A percentile compares a stretch with the other conserved stretches of the same genome.
phyloP scores from a whole-genome alignment of 495 filamentous ascomycete species.

The Podospora bellae-mahoneyi region DNA sequence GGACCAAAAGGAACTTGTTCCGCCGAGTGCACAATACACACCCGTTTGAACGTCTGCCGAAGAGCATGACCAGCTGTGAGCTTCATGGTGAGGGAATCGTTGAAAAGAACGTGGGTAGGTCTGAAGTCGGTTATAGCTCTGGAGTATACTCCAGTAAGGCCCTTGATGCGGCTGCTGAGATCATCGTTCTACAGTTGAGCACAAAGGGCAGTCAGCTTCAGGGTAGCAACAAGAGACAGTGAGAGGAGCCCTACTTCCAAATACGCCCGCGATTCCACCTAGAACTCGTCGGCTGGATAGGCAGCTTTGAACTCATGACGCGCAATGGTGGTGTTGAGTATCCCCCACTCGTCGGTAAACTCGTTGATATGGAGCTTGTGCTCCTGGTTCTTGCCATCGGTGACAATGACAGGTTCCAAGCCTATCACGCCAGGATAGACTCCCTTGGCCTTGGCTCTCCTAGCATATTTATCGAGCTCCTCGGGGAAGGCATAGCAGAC shows the following conservation, averaged over 20 bases:
- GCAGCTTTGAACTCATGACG: conserved; percentile 19
- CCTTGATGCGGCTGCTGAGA: conserved; percentile 17
- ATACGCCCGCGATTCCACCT: conserved; percentile 25
- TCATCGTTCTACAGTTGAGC: conserved; percentile 9
- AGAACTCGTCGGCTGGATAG: conserved; percentile 28
- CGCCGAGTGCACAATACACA: conserved; percentile 33
- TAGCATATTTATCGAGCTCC: conserved; percentile 22
- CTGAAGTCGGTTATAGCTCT: conserved; percentile 21
- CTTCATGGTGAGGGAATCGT: conserved; percentile 35
- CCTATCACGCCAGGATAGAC: conserved; percentile 19
- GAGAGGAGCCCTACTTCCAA: conserved; percentile 21
- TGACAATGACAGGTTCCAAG: conserved; percentile 9
- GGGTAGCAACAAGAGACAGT: not conserved
- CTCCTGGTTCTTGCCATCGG: conserved; percentile 1
- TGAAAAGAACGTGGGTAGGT: conserved; percentile 35
- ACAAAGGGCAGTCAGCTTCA: not conserved
- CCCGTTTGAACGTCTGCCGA: conserved; percentile 23
- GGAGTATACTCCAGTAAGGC: conserved; percentile 20
- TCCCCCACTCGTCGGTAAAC: conserved; percentile 27
- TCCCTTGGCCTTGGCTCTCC: conserved; percentile 22
- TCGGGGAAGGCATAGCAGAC: conserved; percentile 28
- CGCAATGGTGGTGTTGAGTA: conserved; percentile 27
- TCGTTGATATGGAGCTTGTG: conserved; percentile 20
- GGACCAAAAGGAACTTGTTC: conserved; percentile 36
- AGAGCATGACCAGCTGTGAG: conserved; percentile 17